These are phyloP conservation scores for Ustilago sp. DNA, from an alignment of 1,284 basidiomycete species.

Conservation along the genomic window DNA sequence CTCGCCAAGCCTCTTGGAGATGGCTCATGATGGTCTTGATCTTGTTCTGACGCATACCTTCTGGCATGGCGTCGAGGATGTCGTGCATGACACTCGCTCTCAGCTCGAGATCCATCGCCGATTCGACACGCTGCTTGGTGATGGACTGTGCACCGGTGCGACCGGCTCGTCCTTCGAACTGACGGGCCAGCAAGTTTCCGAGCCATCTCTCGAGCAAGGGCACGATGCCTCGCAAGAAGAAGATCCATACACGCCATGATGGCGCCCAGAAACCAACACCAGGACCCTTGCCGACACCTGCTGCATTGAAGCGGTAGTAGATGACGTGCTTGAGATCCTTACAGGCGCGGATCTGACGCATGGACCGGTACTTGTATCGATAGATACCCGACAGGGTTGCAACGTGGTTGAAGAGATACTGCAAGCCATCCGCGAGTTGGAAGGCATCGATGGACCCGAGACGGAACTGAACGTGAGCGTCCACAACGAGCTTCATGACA, in stretches of 20 bases:
- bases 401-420: slow-evolving; percentile 97
- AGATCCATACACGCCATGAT: slow-evolving; percentile 99
- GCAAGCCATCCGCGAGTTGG: slow-evolving; percentile 97
- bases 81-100: slow-evolving; percentile 99
- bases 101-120: slow-evolving; percentile 96
- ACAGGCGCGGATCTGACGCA: slow-evolving; percentile 99
- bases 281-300: slow-evolving; percentile 98
- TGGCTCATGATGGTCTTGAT: slow-evolving; percentile 98
- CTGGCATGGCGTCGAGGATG: slow-evolving; percentile 90
- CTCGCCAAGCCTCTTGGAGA: slow-evolving; percentile 94
- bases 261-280: slow-evolving; percentile 99
- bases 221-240: slow-evolving; percentile 99
- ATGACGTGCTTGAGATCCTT: slow-evolving; percentile 86
- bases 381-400: slow-evolving; percentile 99
- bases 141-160: slow-evolving; percentile 85
- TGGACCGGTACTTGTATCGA: slow-evolving; percentile 98
- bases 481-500: slow-evolving; percentile 97
- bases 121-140: slow-evolving; percentile 98
- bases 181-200: slow-evolving; percentile 95
- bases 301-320: slow-evolving; percentile 98
- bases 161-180: slow-evolving; percentile 91
- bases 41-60: slow-evolving; percentile 98
- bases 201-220: slow-evolving; percentile 97
- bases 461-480: slow-evolving; percentile 98
- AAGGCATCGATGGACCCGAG: slow-evolving; percentile 99